Percentiles rank a stretch among this genome's conserved stretches.
These are phyloP conservation scores for Vitis hybrid DNA, from an alignment of 177 flowering plant species.

Conservation along the genomic window DNA sequence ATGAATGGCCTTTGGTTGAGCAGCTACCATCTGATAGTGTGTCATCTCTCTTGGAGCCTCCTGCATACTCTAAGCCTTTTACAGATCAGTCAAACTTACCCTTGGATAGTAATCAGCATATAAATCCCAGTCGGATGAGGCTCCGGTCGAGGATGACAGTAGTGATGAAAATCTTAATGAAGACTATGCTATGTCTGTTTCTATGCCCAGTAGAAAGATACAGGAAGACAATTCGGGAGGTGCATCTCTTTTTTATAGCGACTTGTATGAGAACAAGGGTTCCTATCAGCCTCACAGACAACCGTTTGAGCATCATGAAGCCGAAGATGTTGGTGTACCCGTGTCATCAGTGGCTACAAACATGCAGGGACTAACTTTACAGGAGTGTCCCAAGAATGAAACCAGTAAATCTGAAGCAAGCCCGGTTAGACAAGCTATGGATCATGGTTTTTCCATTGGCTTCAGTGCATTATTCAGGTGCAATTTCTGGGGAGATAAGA, in stretches of 20 bases:
- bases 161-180: constrained; percentile 29
- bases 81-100: constrained; percentile 34
- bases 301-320: constrained; percentile 56
- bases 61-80: constrained; percentile 32
- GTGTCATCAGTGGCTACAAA: constrained; percentile 56
- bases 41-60: constrained; percentile 38
- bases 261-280: constrained; percentile 37
- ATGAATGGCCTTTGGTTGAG: constrained; percentile 58
- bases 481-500: too few species aligned
- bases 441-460: too few species aligned
- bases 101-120: constrained; percentile 33
- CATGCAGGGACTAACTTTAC: constrained; percentile 65
- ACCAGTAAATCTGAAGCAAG: too few species aligned
- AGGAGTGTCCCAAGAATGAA: too few species aligned
- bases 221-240: constrained; percentile 49
- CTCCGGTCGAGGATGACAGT: constrained; percentile 34
- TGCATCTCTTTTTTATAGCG: constrained; percentile 53
- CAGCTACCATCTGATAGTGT: constrained; percentile 25
- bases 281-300: constrained; percentile 51
- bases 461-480: too few species aligned
- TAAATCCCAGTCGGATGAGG: constrained; percentile 41
- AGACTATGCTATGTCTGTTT: constrained; percentile 36
- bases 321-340: constrained; percentile 44
- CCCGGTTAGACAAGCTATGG: too few species aligned
- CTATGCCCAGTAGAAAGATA: constrained; percentile 41